Percentiles rank a stretch among this genome's conserved stretches.
phyloP scores from a whole-genome alignment of 352 stramenopile genomes.

The Stramenopiles sp. region DNA sequence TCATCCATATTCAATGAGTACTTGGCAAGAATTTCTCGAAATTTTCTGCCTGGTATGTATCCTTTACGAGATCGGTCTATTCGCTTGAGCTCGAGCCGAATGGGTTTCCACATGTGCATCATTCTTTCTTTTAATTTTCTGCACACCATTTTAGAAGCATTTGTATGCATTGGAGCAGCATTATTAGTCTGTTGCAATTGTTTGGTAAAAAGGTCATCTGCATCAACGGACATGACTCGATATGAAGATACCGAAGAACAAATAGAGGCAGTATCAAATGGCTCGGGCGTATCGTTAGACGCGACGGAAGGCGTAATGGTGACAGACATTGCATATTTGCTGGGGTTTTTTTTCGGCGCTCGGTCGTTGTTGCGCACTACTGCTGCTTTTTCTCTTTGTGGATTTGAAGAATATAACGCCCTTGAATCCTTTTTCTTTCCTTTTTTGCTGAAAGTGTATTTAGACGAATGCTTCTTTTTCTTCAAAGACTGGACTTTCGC shows the following conservation, averaged over 20 bases:
- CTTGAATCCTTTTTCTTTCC: no score
- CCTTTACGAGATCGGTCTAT: neutral
- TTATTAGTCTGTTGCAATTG: no score
- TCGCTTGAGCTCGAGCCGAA: neutral
- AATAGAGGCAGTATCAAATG: neutral
- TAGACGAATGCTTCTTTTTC: neutral
- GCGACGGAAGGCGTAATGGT: neutral
- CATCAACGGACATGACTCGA: neutral
- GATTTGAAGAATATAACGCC: neutral
- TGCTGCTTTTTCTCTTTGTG: neutral
- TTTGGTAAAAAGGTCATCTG: neutral
- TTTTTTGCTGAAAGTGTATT: neutral
- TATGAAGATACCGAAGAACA: neutral
- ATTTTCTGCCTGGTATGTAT: neutral
- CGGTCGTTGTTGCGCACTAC: neutral
- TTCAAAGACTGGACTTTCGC: no score
- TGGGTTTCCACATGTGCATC: slow-evolving; percentile 1
- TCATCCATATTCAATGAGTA: neutral
- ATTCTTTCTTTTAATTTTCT: neutral
- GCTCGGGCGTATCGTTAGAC: neutral
- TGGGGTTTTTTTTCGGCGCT: neutral
- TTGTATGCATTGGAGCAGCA: neutral
- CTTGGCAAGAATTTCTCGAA: neutral
- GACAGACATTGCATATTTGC: neutral
- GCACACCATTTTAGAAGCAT: neutral